Base-by-base conservation (phyloP, 257 asterid species). In the Rubia yunnanensis region DNA sequence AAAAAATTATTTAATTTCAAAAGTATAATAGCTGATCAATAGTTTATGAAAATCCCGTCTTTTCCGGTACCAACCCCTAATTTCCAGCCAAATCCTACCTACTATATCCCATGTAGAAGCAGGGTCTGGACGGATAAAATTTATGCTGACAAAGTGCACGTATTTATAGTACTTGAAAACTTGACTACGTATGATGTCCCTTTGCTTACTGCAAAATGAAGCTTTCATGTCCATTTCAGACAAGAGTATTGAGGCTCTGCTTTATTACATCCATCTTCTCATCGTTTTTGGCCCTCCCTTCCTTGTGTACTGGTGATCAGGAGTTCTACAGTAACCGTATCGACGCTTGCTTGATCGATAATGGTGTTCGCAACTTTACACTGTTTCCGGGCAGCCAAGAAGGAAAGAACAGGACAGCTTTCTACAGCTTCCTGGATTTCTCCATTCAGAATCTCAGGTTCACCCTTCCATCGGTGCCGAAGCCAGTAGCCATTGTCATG, bases 391-490 rank as follows among this genome's bases (percentile, higher is more conserved):
- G 32, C 14, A 69, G 73, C 5, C 52, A 27, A 11, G 70, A 34
- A n/a, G 70, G 26, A 14, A 75, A 75, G 32, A 76, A 64, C 15
- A 36, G 31, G 1, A 26, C 52, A 44, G 52, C 34, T 31, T 82
- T 78, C 76, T 84, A 70, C 48, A 64, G 58, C 32, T 70, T 84
- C 48, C 95, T 88, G 58, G 67, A 81, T 63, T 86, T 78, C 73
- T 86, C 96, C 0, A 81, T 86, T 64, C 91, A 88, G 59, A 88
- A 88, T 68, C 86, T 84, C 0, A 78, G 91, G 11, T 88, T 81
- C 13, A 20, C 78, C 0, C 83, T 41, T 10, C 52, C 81, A 5
- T 56, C 66, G 0, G 52, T 72, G 17, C 96, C 89, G 4, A 88
- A 88, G 64, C 94, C 91, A 17, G 41, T 54, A 0, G 88, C 86